Evolutionary conservation across 1,139 yeast genomes (phyloP).

Genomic region (Lodderomyces orthopsilosis): DNA sequence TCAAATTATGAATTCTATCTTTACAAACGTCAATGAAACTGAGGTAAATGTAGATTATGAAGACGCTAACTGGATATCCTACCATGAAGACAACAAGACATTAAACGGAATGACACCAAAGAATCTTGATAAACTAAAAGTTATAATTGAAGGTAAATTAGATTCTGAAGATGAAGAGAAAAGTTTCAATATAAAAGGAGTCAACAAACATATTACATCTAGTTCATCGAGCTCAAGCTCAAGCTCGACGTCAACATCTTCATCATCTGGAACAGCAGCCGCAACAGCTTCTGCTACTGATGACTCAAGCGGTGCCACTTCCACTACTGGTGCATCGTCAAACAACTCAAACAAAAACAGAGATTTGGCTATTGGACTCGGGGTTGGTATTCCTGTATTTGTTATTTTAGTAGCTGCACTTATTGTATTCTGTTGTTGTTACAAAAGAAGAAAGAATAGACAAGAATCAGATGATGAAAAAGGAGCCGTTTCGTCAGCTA

Average conservation of each 20-base stretch:
- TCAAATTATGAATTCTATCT: constrained; percentile 49
- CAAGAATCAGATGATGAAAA: constrained; percentile 21
- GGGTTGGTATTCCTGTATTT: constrained; percentile 75
- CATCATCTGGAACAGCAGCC: constrained; percentile 25
- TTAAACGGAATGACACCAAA: constrained; percentile 68
- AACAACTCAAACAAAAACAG: constrained; percentile 19
- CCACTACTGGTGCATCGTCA: constrained; percentile 18
- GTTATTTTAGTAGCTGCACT: constrained; percentile 48
- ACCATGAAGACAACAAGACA: constrained; percentile 57
- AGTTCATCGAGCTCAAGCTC: constrained; percentile 21
- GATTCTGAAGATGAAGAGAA: constrained; percentile 34
- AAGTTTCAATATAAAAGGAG: constrained; percentile 56
- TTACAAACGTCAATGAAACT: constrained; percentile 54
- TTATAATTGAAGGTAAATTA: constrained; percentile 53
- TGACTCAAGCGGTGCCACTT: constrained; percentile 20
- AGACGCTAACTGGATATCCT: constrained; percentile 61
- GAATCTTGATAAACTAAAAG: constrained; percentile 46
- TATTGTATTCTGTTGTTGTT: constrained; percentile 58
- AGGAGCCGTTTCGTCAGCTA: not conserved
- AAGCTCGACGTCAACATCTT: constrained; percentile 22
- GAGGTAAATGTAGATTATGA: constrained; percentile 44
- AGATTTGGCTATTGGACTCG: constrained; percentile 78
- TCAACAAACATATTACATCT: constrained; percentile 28
- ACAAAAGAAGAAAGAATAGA: constrained; percentile 35
- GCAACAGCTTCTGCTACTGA: constrained; percentile 20